Base-by-base conservation (phyloP, 2,329 filamentous ascomycete species). In the Aspergillus carbonarius region DNA sequence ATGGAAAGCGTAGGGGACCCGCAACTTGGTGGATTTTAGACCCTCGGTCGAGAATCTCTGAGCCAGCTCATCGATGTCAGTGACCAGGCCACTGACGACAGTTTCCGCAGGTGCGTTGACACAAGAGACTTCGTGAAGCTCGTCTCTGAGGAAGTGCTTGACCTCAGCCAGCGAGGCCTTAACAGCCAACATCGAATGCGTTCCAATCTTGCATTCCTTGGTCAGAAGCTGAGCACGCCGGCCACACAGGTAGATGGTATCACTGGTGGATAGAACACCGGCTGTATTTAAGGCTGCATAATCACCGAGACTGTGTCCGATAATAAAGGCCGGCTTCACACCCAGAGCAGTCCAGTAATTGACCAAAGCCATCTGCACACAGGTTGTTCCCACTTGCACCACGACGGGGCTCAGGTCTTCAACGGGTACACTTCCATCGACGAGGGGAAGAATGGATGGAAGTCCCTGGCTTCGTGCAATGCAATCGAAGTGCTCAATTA, bases 141-240 rank as follows among this genome's bases (percentile, higher is more conserved):
- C 66, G 6, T 70, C 67, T 23, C 79, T 73, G 39, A 89, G 89
- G 18, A 92, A 88, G 1, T 93, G 65, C 42, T 70, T 70, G 2
- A 75, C 63, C 10, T 70, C 70, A 30, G 68, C 66, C 13, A 76
- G 65, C 5, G 75, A 72, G 4, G 74, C 72, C 58, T 75, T 73
- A 7, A 79, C 71, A 34, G 77, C 77, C 15, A 80, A 68, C 78
- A 80, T 80, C 2, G 76, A 70, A 54, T 79, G 76, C 3, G 76
- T 79, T 52, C 75, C 76, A 40, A 71, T 64, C 12, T 74, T 66
- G 60, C 77, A 79, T 56, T 73, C 70, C 48, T 74, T 66, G 25
- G 74, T 72, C 10, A 80, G 70, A 1, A 80, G 68, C 46, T 74
- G 69, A 10, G 77, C 78, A 5, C 78, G 69, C 23, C 68, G 73